A percentile compares a stretch with the other conserved stretches of the same genome.
Evolutionary conservation across 306 rosid genomes (phyloP).

Genomic region (Fragaria vesca): DNA sequence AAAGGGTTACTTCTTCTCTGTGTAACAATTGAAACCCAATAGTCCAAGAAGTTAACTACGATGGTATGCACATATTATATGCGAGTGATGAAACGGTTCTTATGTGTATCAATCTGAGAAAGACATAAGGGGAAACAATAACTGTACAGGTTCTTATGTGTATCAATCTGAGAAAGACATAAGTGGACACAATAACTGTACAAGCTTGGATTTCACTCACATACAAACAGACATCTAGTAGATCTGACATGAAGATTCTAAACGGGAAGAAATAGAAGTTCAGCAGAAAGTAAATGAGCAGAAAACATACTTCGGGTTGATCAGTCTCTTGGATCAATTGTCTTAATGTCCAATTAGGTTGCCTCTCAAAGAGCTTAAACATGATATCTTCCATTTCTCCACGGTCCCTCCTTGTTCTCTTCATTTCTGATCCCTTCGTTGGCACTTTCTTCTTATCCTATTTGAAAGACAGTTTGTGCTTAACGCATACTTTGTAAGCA

Average conservation of each 20-base stretch:
- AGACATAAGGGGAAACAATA: background rate
- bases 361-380: slow-evolving; percentile 79
- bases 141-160: background rate
- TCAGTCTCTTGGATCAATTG: slow-evolving; percentile 79
- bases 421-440: slow-evolving; percentile 50
- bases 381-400: slow-evolving; percentile 83
- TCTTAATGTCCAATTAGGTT: slow-evolving; percentile 74
- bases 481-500: slow-evolving; percentile 8
- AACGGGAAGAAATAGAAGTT: background rate
- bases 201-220: background rate
- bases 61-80: background rate
- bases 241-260: background rate
- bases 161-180: background rate
- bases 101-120: background rate
- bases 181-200: background rate
- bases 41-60: background rate
- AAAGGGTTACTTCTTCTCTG: background rate
- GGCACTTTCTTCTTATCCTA: slow-evolving; percentile 78
- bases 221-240: background rate
- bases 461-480: slow-evolving; percentile 31
- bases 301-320: slow-evolving; percentile 85
- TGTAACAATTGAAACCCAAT: background rate
- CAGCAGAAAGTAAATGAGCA: background rate
- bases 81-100: background rate
- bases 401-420: slow-evolving; percentile 82